Percentiles rank a stretch among this genome's conserved stretches.
Evolutionary conservation across 176 grass and related monocot species (phyloP).

Genomic region (Oryza meyeriana): DNA sequence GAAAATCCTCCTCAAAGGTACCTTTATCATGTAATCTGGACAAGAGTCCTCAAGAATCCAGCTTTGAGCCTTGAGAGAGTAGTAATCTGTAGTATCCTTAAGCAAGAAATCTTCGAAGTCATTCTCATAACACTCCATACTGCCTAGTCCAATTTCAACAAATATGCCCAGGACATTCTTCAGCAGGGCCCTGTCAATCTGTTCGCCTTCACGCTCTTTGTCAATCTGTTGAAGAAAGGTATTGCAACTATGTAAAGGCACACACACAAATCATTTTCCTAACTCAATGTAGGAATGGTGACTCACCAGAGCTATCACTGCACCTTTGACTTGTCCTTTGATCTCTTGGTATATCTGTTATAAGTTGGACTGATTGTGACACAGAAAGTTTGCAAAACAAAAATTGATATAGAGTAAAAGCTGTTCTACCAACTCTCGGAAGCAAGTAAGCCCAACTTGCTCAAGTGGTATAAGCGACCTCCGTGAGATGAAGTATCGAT

Average conservation of each 20-base stretch:
- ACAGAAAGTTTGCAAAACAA: not conserved
- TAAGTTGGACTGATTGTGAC: constrained; percentile 1
- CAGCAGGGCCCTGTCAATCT: constrained; percentile 85
- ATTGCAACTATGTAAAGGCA: not conserved
- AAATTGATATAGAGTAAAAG: constrained; percentile 8
- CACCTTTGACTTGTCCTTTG: constrained; percentile 80
- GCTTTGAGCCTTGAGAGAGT: constrained; percentile 86
- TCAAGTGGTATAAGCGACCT: constrained; percentile 66
- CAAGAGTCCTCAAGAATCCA: constrained; percentile 98
- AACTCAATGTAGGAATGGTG: not conserved
- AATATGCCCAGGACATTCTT: constrained; percentile 98
- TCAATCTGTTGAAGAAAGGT: constrained; percentile 65
- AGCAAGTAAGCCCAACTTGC: constrained; percentile 81
- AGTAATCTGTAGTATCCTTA: constrained; percentile 82
- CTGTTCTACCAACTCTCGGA: constrained; percentile 62
- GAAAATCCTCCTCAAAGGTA: constrained; percentile 28
- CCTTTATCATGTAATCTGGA: constrained; percentile 97
- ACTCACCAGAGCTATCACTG: constrained; percentile 81
- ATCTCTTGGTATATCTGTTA: constrained; percentile 89
- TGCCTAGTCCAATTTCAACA: constrained; percentile 86
- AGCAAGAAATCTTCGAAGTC: constrained; percentile 94
- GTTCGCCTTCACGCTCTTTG: constrained; percentile 90
- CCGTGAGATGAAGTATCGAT: constrained; percentile 81
- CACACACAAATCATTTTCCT: not conserved
- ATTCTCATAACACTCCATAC: constrained; percentile 79